Base-by-base conservation (phyloP, 75 land plant genomes). In the Azolla pinnata region DNA sequence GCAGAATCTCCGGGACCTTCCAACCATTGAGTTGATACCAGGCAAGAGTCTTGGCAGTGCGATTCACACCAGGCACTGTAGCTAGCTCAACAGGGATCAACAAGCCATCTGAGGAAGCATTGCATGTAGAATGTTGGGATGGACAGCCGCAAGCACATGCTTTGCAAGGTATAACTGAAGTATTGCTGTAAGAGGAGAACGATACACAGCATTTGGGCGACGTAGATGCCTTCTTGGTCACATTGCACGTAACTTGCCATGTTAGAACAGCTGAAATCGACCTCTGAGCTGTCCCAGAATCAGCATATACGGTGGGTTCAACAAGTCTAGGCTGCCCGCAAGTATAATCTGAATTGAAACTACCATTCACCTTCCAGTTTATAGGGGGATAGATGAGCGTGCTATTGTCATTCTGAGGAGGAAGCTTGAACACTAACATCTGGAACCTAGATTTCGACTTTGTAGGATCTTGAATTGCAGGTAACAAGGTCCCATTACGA, bases 201-300 rank as follows among this genome's bases (percentile, higher is more conserved):
- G 93, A 84, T 28, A 91, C 97, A 53, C 97, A 91, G 63, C 97
- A 91, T 26, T 68, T 70, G 2, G 79, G 58, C 0, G 45, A 33
- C 31, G 40, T 50, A 3, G 19, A 14, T 42, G 69, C 61, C 0
- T 76, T 81, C 40, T 34, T 28, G 7, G 88, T 79, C 8, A 84
- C 68, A 60, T 87, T 91, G 76, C 97, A 91, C 26, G 67, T 74
- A 0, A 87, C 69, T 49, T 87, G 86, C 97, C 97, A 91, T 35
- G 79, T 79, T 0, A 79, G 78, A 21, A 91, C 47, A 17, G 97
- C 85, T 26, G 58, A 31, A 47, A 52, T 56, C 8, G 30, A 24
- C 27, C 85, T 40, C 30, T 29, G 57, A 24, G 80, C 73, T 12
- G 91, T 81, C 48, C 63, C 70, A 1, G 91, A 74, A 68, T 90